These are phyloP conservation scores for Pinus taeda DNA, from an alignment of 75 land plant genomes.

Conservation along the genomic window DNA sequence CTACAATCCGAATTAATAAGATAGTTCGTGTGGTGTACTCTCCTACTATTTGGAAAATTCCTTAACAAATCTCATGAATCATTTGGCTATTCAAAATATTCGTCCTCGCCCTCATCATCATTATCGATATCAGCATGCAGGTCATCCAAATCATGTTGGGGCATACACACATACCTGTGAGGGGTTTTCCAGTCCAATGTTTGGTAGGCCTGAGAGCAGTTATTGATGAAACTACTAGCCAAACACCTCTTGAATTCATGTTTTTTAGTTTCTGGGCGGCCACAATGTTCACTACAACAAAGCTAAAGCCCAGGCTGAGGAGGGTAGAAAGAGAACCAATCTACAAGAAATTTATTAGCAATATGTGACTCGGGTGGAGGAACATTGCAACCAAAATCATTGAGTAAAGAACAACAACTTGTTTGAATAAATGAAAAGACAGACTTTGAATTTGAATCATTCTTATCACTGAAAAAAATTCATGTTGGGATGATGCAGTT, in stretches of 20 bases:
- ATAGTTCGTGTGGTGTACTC: neutral
- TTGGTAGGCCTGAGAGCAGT: conserved; percentile 90
- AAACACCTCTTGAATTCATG: conserved; percentile 90
- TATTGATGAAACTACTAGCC: conserved; percentile 77
- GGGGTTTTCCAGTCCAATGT: conserved; percentile 72
- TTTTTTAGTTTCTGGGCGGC: conserved; percentile 69
- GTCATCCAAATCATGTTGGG: no score
- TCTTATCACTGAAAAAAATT: neutral
- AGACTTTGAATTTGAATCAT: neutral
- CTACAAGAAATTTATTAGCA: conserved; percentile 40
- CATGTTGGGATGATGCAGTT: neutral
- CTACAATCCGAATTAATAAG: neutral
- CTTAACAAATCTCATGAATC: neutral
- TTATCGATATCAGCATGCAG: conserved; percentile 13
- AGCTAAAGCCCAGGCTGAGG: conserved; percentile 36
- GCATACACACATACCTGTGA: no score
- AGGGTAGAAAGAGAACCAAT: conserved; percentile 53
- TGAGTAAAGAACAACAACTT: no score
- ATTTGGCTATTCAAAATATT: neutral
- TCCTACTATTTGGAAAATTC: neutral
- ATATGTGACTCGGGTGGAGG: no score
- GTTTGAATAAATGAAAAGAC: conserved; percentile 7
- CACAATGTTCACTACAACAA: conserved; percentile 76
- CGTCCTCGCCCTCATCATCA: conserved; percentile 21
- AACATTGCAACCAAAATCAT: no score